phyloP scores from a whole-genome alignment of 306 rosid genomes.

The Lupinus albus region DNA sequence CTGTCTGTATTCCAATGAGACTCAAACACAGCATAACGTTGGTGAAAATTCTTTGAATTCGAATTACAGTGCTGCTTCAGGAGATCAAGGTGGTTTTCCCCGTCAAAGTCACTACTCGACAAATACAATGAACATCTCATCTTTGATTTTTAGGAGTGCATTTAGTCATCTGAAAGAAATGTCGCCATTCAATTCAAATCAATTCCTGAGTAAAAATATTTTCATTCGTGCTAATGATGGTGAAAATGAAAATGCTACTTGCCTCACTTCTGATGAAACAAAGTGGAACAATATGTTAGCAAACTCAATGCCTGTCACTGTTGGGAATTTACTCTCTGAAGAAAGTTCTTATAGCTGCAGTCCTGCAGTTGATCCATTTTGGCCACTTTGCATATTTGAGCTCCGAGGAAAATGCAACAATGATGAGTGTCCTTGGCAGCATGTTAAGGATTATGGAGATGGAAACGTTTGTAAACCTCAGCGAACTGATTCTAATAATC shows the following conservation, averaged over 20 bases:
- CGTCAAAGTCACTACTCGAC: constrained; percentile 46
- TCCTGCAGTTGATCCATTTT: constrained; percentile 71
- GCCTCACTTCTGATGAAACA: constrained; percentile 43
- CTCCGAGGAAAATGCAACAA: constrained; percentile 99
- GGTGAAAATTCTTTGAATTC: constrained; percentile 46
- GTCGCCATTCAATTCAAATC: constrained; percentile 45
- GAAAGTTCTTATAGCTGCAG: constrained; percentile 69
- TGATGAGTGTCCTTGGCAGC: constrained; percentile 98
- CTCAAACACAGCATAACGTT: constrained; percentile 46
- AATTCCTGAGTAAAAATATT: constrained; percentile 40
- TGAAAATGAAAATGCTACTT: constrained; percentile 41
- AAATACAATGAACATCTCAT: constrained; percentile 38
- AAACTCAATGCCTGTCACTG: constrained; percentile 44
- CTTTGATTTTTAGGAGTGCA: constrained; percentile 67
- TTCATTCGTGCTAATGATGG: constrained; percentile 41
- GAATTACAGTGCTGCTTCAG: constrained; percentile 44
- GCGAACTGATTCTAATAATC: constrained; percentile 46
- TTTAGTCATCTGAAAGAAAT: constrained; percentile 60
- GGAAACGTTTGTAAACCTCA: constrained; percentile 44
- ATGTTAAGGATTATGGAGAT: constrained; percentile 62
- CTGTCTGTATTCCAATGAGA: constrained; percentile 49
- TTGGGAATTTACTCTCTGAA: constrained; percentile 46
- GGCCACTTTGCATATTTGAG: constrained; percentile 96
- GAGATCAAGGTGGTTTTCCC: constrained; percentile 44
- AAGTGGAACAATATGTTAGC: constrained; percentile 42